Evolutionary conservation across 192 early-diverging fungal genomes (phyloP), one percentile per base, ranked within the genome.

Genomic region (Phycomyces blakesleeanus): DNA sequence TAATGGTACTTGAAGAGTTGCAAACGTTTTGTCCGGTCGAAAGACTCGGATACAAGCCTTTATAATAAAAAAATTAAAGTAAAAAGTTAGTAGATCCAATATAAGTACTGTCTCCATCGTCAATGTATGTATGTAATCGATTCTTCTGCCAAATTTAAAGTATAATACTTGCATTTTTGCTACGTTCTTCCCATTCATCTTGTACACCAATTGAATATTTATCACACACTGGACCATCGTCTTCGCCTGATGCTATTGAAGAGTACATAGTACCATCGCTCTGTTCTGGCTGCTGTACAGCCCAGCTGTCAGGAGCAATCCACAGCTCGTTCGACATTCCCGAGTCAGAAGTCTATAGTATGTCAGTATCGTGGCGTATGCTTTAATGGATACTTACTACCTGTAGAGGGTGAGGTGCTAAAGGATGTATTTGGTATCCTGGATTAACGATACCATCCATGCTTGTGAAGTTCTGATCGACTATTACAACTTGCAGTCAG

Each of bases 21-120:
- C 85, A 67, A 91, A 95, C 0, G 93, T 93, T 29, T 81, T 80
- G 63, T 95, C 91, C 6, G 81, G 80, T 47, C 88, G 79, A 67
- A 90, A 95, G 10, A 93, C 87, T 22, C 91, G 85, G 61, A 95
- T 83, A 58, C 67, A 74, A 26, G 76, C 86, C 72, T 89, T 80
- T 72, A 52, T 67, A 69, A 56, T 73, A 65, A 64, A 64, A n/a
- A n/a, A n/a, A n/a, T n/a, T n/a, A n/a, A n/a, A n/a, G n/a, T n/a
- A n/a, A n/a, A n/a, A n/a, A n/a, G n/a, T n/a, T n/a, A n/a, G n/a
- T n/a, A n/a, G n/a, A n/a, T n/a, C n/a, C n/a, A n/a, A n/a, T n/a
- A n/a, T n/a, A n/a, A n/a, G n/a, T n/a, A n/a, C n/a, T n/a, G n/a
- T n/a, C n/a, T n/a, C n/a, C n/a, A n/a, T n/a, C n/a, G n/a, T n/a